Evolutionary conservation across 2,329 filamentous ascomycete species (phyloP).

Genomic region (Cordyceps fumosorosea): DNA sequence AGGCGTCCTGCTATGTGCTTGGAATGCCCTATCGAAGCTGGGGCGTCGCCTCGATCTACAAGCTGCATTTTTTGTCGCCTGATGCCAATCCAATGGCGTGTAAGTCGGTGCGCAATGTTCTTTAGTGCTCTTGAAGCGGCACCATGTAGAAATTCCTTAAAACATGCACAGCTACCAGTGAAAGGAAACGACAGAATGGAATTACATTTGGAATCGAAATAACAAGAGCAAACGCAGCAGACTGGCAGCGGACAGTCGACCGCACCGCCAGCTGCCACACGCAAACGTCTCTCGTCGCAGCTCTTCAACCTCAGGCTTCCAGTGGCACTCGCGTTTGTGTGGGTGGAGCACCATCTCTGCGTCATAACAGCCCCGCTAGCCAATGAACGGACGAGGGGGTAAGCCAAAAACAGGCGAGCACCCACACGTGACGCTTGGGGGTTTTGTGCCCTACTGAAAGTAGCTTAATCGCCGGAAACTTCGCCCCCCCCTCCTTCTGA

Average conservation of each 20-base stretch:
- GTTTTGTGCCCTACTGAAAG: slow-evolving; percentile 31
- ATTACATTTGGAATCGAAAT: neutral
- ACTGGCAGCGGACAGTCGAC: neutral
- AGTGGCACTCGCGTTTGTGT: neutral
- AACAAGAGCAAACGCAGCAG: neutral
- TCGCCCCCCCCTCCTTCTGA: slow-evolving; percentile 24
- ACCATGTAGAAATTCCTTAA: neutral
- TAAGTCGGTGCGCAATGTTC: neutral
- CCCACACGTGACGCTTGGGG: slow-evolving; percentile 29
- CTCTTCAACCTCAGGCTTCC: neutral
- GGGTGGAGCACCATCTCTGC: neutral
- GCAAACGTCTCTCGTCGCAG: neutral
- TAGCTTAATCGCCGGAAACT: slow-evolving; percentile 25
- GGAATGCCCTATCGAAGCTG: too few species aligned
- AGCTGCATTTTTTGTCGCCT: slow-evolving; percentile 1
- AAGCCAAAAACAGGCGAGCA: slow-evolving; percentile 8
- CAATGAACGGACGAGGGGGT: neutral
- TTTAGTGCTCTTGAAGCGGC: neutral
- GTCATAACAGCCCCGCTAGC: neutral
- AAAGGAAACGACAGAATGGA: neutral
- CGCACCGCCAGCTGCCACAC: neutral
- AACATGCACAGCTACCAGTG: neutral
- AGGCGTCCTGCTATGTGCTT: slow-evolving; percentile 5
- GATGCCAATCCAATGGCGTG: neutral
- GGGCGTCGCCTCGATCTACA: neutral